Percentiles rank a stretch among this genome's conserved stretches.
Conservation (phyloP, 768 basidiomycete species). For the Tremella yokohamensis region DNA sequence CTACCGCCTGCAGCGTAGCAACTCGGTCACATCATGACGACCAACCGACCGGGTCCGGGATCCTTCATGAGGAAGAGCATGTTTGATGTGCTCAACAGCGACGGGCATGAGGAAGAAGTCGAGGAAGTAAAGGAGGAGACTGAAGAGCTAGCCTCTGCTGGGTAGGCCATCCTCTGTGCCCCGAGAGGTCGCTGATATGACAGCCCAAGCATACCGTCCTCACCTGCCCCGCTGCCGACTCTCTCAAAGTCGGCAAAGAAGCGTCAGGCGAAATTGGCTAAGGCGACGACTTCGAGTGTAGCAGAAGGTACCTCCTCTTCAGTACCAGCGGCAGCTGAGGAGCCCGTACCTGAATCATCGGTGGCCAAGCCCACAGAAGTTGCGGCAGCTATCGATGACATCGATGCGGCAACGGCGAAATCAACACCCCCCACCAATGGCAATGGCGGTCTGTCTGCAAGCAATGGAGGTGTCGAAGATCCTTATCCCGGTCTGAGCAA, state of each 20-base stretch:
- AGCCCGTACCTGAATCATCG: neutral
- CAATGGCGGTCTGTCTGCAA: no score
- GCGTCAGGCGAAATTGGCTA: constrained; percentile 27
- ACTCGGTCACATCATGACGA: no score
- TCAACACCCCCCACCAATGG: neutral
- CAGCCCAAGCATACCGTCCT: no score
- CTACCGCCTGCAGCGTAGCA: no score
- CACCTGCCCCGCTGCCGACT: no score
- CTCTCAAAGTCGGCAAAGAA: constrained; percentile 32
- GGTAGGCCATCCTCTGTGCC: neutral
- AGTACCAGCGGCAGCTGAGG: no score
- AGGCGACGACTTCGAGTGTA: neutral
- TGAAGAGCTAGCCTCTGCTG: constrained; percentile 8
- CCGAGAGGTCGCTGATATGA: neutral
- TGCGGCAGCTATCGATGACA: neutral
- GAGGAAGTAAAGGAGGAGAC: constrained; percentile 30
- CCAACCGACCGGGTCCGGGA: neutral
- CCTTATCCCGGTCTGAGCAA: no score
- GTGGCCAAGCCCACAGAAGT: neutral
- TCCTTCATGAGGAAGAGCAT: constrained; percentile 26
- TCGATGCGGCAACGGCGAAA: neutral
- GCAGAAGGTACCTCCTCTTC: neutral
- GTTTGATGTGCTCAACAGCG: constrained; percentile 28
- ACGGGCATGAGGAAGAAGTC: constrained; percentile 22
- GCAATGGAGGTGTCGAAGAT: neutral